phyloP scores from a whole-genome alignment of 306 rosid genomes.

The Lupinus albus region DNA sequence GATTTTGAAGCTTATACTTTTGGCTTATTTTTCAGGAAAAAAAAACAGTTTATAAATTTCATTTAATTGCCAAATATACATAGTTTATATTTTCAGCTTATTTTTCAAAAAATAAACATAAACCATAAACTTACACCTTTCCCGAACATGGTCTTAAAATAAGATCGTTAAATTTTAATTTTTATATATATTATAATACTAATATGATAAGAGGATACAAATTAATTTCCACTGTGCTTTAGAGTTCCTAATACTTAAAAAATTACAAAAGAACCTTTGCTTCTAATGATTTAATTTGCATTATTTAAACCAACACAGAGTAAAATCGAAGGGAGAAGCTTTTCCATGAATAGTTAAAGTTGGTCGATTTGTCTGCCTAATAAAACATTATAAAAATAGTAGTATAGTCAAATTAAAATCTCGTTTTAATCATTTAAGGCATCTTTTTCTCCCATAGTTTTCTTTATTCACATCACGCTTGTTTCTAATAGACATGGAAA shows the following conservation, averaged over 20 bases:
- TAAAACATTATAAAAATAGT: slow-evolving; percentile 38
- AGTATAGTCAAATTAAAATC: slow-evolving; percentile 53
- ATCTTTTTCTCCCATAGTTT: slow-evolving; percentile 16
- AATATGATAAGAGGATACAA: no score
- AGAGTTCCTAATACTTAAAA: slow-evolving; percentile 36
- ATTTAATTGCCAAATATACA: no score
- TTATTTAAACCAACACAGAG: slow-evolving; percentile 5
- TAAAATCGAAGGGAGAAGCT: slow-evolving; percentile 31
- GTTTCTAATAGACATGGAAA: no score
- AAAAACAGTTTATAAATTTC: no score
- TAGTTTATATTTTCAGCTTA: no score
- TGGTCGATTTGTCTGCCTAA: slow-evolving; percentile 70
- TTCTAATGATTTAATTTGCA: slow-evolving; percentile 26
- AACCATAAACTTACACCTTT: no score
- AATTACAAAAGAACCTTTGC: slow-evolving; percentile 47
- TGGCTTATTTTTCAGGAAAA: no score
- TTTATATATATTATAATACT: no score
- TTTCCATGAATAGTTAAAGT: slow-evolving; percentile 57
- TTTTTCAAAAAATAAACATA: no score
- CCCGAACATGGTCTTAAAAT: no score
- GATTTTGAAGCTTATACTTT: no score
- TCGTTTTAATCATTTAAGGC: slow-evolving; percentile 48
- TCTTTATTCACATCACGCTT: slow-evolving; percentile 29
- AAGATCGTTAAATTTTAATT: no score
- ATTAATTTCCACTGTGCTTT: neutral